Base-by-base conservation (phyloP, 371 early-diverging fungal species). In the Saksenaea vasiformis region DNA sequence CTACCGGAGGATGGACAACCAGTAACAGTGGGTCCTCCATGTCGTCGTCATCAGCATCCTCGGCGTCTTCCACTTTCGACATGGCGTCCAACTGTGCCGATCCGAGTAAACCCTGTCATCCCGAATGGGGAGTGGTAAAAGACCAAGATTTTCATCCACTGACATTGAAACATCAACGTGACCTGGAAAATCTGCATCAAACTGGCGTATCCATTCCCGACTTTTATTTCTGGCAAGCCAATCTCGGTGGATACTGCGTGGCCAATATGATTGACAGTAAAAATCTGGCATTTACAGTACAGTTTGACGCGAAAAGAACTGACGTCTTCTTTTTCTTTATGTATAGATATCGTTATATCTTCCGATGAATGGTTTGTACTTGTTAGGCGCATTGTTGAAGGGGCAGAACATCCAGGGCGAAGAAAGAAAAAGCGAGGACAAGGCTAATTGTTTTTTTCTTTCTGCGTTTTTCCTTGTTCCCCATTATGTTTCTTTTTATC, bases 181-280 rank as follows among this genome's bases (percentile, higher is more conserved):
- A 80, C 56, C 58, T 80, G 13, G 80, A 80, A 56, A 76, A 68
- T 61, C 59, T 67, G 3, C 76, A 64, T 56, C 58, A 55, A 53
- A 41, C 67, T 10, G 76, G 76, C 9, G 28, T 58, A 14, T 54
- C 65, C n/a, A 71, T 80, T 44, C 19, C 70, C 19, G 80, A 80
- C 54, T 80, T 80, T 65, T 80, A 77, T 41, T 80, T 80, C 60
- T 80, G 80, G 80, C 80, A 80, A 43, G 80, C 80, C n/a, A 80
- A 77, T 62, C 64, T 80, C 15, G 80, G 80, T 43, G 80, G 80
- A 7, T 80, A 80, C 56, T 80, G 80, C 44, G 76, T 80, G 72
- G 80, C 80, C 22, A 72, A 80, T 53, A 80, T 80, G 80, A 44
- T 69, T 19, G 74, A 80, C 67, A 69, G 80, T 79, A 72, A 65